Evolutionary conservation across 163 green algal genomes (phyloP).

Genomic region (Trebouxiophyceae sp.): DNA sequence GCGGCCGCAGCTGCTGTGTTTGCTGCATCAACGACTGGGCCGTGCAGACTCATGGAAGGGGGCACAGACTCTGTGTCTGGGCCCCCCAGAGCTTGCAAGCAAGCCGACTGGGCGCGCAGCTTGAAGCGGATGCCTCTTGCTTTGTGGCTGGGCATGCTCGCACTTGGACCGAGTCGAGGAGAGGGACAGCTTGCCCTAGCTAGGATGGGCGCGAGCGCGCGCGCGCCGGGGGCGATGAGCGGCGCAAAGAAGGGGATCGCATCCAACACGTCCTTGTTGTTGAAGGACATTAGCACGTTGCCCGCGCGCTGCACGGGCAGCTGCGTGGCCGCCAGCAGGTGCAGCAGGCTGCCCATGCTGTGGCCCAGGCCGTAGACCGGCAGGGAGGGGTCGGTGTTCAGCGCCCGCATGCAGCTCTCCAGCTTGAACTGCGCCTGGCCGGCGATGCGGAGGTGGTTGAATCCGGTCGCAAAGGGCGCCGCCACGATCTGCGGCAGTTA

Average conservation of each 20-base stretch:
- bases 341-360: conserved; percentile 71
- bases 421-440: conserved; percentile 75
- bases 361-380: conserved; percentile 57
- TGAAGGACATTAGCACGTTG: conserved; percentile 72
- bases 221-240: conserved; percentile 49
- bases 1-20: background rate
- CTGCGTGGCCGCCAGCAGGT: conserved; percentile 53
- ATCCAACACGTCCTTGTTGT: conserved; percentile 60
- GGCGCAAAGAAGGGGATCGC: conserved; percentile 65
- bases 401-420: conserved; percentile 29
- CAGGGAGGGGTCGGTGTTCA: conserved; percentile 7
- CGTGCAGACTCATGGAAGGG: background rate
- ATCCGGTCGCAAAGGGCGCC: conserved; percentile 58
- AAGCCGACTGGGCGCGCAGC: too few relatives aligned
- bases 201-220: conserved; percentile 56
- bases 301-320: conserved; percentile 17
- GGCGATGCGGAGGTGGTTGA: conserved; percentile 74
- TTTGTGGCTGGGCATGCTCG: too few relatives aligned
- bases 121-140: too few relatives aligned
- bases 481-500: conserved; percentile 40
- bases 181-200: too few relatives aligned
- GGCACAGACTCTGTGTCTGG: background rate
- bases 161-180: too few relatives aligned
- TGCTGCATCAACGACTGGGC: background rate
- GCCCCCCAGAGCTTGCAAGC: background rate